Base-by-base conservation (phyloP, 257 asterid genomes). In the Handroanthus guayacan region DNA sequence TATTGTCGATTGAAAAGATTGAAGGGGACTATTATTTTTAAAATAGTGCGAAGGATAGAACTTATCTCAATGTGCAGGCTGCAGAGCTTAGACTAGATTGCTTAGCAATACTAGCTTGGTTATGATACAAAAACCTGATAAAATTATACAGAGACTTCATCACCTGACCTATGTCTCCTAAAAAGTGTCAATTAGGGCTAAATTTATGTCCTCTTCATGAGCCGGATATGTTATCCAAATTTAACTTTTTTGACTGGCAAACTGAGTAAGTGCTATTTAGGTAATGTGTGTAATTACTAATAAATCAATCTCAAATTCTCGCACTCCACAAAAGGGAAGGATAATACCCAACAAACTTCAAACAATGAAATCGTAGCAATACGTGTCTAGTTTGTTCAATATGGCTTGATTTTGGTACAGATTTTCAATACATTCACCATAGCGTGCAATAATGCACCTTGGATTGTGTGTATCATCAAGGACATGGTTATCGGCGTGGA, bases 201-300 rank as follows among this genome's bases (percentile, higher is more conserved):
- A 67, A 67, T 67, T 20, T 11, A 39, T 20, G 47, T 61, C 38
- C 31, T 38, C 7, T 47, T 54, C 31, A 14, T 69, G 65, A 54
- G 73, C 51, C 17, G 61, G 66, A 72, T 68, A 16, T n/a, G 25
- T 20, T 14, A 13, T 10, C 2, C 58, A 50, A 3, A 69, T 63
- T 31, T 39, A 5, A 18, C 43, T 66, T 50, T 52, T 74, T 67
- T 67, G 62, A 63, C 72, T 60, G 55, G 34, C 20, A 67, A 48
- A 74, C 18, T 38, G 63, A 43, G 13, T 65, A 64, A 69, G 36
- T 82, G 44, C 61, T 48, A 58, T 55, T 75, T 62, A 20, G 43
- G 65, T 34, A 51, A 64, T 71, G 62, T 52, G 25, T 60, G 58
- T 37, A 20, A 57, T 50, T 20, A 31, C 69, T 34, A 2, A 31